phyloP scores from a whole-genome alignment of 192 early-diverging fungal species.

The Coemansia sp. region DNA sequence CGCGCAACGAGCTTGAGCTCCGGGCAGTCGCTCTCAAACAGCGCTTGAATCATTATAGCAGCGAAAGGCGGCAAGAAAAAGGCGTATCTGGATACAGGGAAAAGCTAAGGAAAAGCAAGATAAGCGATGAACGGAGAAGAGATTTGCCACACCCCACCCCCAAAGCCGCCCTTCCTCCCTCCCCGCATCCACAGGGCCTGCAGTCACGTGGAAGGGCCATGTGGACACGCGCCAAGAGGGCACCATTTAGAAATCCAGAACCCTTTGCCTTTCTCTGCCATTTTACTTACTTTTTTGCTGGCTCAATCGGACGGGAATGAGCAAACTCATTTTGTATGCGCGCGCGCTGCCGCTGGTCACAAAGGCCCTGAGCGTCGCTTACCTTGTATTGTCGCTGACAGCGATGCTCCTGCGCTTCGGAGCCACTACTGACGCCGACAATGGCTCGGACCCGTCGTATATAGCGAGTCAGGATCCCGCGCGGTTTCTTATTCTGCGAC shows the following conservation, averaged over 20 bases:
- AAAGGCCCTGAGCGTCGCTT: conserved; percentile 18
- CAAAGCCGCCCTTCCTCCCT: neutral
- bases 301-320: conserved; percentile 17
- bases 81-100: neutral
- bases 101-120: neutral
- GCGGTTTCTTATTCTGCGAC: conserved; percentile 41
- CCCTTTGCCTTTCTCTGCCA: neutral
- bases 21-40: conserved; percentile 78
- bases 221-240: neutral
- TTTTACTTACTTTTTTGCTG: neutral
- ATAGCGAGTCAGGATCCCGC: conserved; percentile 23
- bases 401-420: conserved; percentile 19
- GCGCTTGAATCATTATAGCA: conserved; percentile 52
- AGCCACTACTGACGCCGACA: neutral
- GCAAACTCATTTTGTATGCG: conserved; percentile 19
- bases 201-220: neutral
- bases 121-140: neutral
- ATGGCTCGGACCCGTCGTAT: conserved; percentile 7
- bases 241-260: neutral
- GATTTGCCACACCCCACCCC: neutral
- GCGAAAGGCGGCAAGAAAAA: neutral
- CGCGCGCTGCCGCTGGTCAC: conserved; percentile 36
- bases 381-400: conserved; percentile 18
- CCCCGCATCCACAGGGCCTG: neutral
- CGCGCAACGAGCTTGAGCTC: conserved; percentile 89